Evolutionary conservation across 306 rosid genomes (phyloP), one percentile per base, ranked within the genome.

Genomic region (Nissolia schottii): DNA sequence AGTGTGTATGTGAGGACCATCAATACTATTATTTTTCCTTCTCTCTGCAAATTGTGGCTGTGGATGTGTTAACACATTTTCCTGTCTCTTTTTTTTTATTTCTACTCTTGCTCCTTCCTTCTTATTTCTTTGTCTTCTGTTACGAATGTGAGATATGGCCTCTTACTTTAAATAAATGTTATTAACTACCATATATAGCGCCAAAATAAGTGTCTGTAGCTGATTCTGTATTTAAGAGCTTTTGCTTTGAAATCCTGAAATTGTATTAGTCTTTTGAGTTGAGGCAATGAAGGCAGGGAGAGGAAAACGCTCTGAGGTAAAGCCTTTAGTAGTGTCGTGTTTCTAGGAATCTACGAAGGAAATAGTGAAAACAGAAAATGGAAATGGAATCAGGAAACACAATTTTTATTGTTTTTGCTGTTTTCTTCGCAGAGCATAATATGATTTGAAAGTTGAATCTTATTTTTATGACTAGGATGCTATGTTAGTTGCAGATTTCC

Each of bases 261-360:
- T 41, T 67, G 48, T 54, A 59, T 49, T 46, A 22, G 61, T 29
- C 20, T 75, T 83, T 77, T 80, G 82, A 81, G 60, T 70, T 67
- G 34, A 71, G 41, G 71, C 65, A 35, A 94, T 94, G 99, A 87
- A 86, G 74, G 70, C 96, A 48, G 79, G 16, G 59, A 83, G 79
- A 82, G 96, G 90, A 55, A 89, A 88, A 49, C 89, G 85, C 23
- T 81, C 95, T 0, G 97, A 94, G 97, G 99, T 91, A 75, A 40
- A 41, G 79, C 53, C 55, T 56, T n/a, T n/a, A n/a, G n/a, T n/a
- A n/a, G n/a, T n/a, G n/a, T n/a, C n/a, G n/a, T n/a, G n/a, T n/a
- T n/a, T n/a, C n/a, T n/a, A n/a, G n/a, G n/a, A n/a, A n/a, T n/a
- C n/a, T n/a, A n/a, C n/a, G n/a, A n/a, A n/a, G n/a, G n/a, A n/a